Conservation (phyloP, 805 yeast species). For the Schwanniomyces polymorphus region DNA sequence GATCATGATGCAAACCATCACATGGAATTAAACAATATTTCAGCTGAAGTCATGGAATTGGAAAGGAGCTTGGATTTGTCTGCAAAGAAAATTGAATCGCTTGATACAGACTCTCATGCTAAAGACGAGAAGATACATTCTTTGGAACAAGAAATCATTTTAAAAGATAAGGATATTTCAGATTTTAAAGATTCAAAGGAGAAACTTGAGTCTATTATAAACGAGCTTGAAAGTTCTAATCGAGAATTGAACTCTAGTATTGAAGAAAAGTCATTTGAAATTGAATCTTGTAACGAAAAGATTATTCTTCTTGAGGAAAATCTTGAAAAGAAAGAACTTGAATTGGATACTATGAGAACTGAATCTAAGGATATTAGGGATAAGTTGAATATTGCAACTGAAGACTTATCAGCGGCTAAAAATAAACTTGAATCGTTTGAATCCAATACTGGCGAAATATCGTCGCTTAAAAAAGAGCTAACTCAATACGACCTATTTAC, state of each 20-base stretch:
- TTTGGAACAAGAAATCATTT: not conserved
- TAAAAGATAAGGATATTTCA: not conserved
- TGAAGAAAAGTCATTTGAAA: slow-evolving; percentile 2
- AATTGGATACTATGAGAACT: not conserved
- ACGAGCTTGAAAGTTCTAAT: not conserved
- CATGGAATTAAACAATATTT: not conserved
- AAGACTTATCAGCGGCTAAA: not conserved
- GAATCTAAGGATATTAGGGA: not conserved
- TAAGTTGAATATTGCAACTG: not conserved
- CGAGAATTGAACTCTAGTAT: not conserved
- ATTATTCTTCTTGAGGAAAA: not conserved
- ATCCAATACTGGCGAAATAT: not conserved
- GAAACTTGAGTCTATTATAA: not conserved
- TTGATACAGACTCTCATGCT: not conserved
- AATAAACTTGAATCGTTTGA: not conserved
- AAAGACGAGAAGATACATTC: not conserved
- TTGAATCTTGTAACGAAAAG: not conserved
- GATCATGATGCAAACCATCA: not conserved
- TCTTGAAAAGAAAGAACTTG: not conserved
- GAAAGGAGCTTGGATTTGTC: not conserved
- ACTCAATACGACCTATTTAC: too few relatives aligned
- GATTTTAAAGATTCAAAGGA: not conserved
- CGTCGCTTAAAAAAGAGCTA: too few relatives aligned
- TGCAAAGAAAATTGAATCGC: not conserved
- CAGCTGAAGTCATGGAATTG: not conserved